Evolutionary conservation across 176 grass and related monocot species (phyloP).

Genomic region (Carex littledalei): DNA sequence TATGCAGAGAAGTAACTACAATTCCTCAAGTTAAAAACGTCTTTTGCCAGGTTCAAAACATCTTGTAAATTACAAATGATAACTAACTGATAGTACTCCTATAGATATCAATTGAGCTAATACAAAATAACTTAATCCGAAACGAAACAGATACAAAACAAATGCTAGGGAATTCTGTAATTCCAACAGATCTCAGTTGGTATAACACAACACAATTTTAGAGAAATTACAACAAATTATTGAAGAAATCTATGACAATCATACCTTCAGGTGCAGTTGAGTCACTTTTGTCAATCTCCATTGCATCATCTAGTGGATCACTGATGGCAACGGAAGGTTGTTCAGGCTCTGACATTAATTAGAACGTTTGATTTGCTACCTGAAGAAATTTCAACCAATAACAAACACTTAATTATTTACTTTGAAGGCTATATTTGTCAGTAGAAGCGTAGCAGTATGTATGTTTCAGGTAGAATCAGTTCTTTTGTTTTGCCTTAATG

Average conservation of each 20-base stretch:
- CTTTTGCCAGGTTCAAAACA: background rate
- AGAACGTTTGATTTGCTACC: too few relatives aligned
- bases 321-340: too few relatives aligned
- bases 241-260: background rate
- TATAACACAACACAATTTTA: background rate
- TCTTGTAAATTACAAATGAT: background rate
- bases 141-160: background rate
- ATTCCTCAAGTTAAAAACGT: background rate
- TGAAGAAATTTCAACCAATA: too few relatives aligned
- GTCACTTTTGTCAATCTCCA: too few relatives aligned
- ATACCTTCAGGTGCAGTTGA: conserved; percentile 27
- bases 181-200: background rate
- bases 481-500: too few relatives aligned
- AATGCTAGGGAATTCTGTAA: background rate
- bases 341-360: too few relatives aligned
- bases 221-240: background rate
- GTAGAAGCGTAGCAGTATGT: too few relatives aligned
- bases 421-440: too few relatives aligned
- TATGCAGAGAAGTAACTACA: background rate
- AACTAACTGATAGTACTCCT: background rate
- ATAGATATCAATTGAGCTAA: background rate
- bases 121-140: background rate
- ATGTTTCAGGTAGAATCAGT: too few relatives aligned
- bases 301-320: too few relatives aligned
- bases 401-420: too few relatives aligned